Evolutionary conservation across 2,329 filamentous ascomycete species (phyloP).

Genomic region (Stromatinia cepivora): DNA sequence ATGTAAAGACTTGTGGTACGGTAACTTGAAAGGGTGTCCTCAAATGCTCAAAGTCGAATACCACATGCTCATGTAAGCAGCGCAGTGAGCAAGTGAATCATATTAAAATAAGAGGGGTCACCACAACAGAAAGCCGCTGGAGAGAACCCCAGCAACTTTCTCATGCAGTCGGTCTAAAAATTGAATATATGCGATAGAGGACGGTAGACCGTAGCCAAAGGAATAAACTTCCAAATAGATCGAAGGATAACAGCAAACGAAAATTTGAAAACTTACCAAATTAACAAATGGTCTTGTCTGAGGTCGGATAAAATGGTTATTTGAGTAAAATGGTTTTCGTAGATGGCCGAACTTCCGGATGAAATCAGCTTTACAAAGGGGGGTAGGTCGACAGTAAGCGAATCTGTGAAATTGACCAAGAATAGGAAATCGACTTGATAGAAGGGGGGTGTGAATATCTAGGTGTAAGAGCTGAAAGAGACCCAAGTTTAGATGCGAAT

Average conservation of each 20-base stretch:
- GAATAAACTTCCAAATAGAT: not conserved
- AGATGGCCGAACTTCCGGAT: not conserved
- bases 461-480: conserved; percentile 10
- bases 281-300: not conserved
- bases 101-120: not conserved
- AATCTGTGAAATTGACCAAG: not conserved
- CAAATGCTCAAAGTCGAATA: not conserved
- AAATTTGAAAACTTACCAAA: not conserved
- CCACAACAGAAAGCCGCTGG: not conserved
- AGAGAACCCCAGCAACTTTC: not conserved
- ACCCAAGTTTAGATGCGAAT: conserved; percentile 10
- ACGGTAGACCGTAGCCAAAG: not conserved
- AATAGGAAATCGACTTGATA: not conserved
- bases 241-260: not conserved
- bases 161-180: not conserved
- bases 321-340: not conserved
- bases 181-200: not conserved
- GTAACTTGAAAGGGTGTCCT: not conserved
- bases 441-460: conserved; percentile 2
- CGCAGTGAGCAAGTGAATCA: conserved; percentile 9
- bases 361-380: not conserved
- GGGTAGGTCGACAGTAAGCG: conserved; percentile 18
- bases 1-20: not conserved
- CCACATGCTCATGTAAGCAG: conserved; percentile 1
- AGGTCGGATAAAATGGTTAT: not conserved